A percentile compares a stretch with the other conserved stretches of the same genome.
Evolutionary conservation across 164 flowering plant species (phyloP).

Genomic region (Berberis vulgaris): DNA sequence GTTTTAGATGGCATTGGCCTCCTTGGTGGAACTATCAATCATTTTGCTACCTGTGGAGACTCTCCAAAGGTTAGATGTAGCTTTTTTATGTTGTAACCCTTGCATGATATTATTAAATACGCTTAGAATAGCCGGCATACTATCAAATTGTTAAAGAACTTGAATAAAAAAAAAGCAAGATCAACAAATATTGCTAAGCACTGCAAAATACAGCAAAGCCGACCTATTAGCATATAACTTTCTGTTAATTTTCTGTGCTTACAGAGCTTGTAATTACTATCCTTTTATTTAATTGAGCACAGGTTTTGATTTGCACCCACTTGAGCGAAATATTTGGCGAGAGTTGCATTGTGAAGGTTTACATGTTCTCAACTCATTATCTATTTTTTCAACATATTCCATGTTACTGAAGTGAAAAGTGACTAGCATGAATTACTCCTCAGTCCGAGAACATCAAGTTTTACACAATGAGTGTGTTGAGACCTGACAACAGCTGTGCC

Average conservation of each 20-base stretch:
- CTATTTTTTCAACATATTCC: not conserved
- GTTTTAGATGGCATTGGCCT: slow-evolving; percentile 90
- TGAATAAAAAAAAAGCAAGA: not conserved
- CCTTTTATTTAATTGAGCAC: slow-evolving; percentile 9
- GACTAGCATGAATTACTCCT: slow-evolving; percentile 2
- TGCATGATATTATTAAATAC: no score
- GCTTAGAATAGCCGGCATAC: not conserved
- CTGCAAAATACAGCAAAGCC: no score
- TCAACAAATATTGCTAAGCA: no score
- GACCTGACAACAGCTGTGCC: slow-evolving; percentile 44
- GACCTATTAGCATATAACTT: not conserved
- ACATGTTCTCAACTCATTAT: not conserved
- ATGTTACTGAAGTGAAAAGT: not conserved
- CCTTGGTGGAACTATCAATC: slow-evolving; percentile 78
- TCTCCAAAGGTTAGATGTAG: slow-evolving; percentile 72
- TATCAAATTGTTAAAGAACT: not conserved
- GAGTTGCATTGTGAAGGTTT: slow-evolving; percentile 52
- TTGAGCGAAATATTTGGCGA: slow-evolving; percentile 73
- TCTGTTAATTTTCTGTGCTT: not conserved
- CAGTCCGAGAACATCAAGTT: slow-evolving; percentile 74
- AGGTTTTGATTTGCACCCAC: slow-evolving; percentile 93
- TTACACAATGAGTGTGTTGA: slow-evolving; percentile 89
- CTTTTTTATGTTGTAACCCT: not conserved
- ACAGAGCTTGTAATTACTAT: not conserved
- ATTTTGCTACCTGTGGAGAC: slow-evolving; percentile 52